Evolutionary conservation across 805 yeast genomes (phyloP).

Genomic region (Metschnikowia vanudenii): DNA sequence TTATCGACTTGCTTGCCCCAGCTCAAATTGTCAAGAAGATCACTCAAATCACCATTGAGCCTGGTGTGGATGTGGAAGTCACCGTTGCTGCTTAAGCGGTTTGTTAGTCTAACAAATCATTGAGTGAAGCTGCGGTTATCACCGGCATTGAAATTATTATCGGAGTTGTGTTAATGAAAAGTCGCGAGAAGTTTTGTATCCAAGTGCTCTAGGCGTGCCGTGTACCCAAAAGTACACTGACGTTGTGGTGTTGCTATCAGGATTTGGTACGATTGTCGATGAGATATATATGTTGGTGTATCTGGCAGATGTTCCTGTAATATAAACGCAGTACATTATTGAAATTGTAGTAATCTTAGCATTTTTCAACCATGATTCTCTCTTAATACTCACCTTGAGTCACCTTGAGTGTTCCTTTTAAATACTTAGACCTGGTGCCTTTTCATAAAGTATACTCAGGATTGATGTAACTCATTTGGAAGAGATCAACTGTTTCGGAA

Average conservation of each 20-base stretch:
- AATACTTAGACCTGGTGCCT: too few species aligned
- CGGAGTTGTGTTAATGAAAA: constrained; percentile 19
- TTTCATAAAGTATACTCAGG: too few species aligned
- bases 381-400: too few species aligned
- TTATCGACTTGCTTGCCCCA: constrained; percentile 97
- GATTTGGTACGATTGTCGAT: constrained; percentile 34
- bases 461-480: too few species aligned
- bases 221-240: constrained; percentile 45
- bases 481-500: too few species aligned
- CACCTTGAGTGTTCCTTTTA: too few species aligned
- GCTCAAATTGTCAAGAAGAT: constrained; percentile 89
- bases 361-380: neutral
- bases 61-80: constrained; percentile 98
- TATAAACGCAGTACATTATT: constrained; percentile 10
- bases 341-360: neutral
- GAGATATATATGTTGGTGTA: constrained; percentile 12
- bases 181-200: constrained; percentile 22
- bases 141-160: constrained; percentile 3
- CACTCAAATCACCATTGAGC: constrained; percentile 97
- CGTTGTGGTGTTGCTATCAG: constrained; percentile 65
- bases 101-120: neutral
- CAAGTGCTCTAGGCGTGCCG: constrained; percentile 64
- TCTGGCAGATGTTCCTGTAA: constrained; percentile 10
- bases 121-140: constrained; percentile 7
- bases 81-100: constrained; percentile 75